These are phyloP conservation scores for Helichrysum umbraculigerum DNA, from an alignment of 129 eudicot genomes.

Conservation along the genomic window DNA sequence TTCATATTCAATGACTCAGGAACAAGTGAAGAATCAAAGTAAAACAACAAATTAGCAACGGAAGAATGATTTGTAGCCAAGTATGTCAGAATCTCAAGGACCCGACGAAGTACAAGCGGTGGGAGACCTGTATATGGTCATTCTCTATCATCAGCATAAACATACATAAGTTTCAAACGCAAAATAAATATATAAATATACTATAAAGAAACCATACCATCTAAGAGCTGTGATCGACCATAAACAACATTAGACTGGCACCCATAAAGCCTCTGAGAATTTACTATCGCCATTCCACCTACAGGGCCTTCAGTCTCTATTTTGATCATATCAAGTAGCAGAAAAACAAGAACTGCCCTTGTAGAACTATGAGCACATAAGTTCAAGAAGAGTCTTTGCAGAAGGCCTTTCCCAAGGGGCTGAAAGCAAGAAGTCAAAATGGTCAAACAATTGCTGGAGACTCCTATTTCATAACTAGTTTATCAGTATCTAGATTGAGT, in stretches of 20 bases:
- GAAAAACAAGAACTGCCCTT: conserved; percentile 67
- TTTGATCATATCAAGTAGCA: conserved; percentile 77
- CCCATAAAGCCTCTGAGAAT: conserved; percentile 88
- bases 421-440: conserved; percentile 36
- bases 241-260: conserved; percentile 89
- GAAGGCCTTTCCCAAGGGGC: conserved; percentile 97
- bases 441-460: conserved; percentile 17
- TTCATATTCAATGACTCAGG: conserved; percentile 49
- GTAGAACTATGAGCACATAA: conserved; percentile 81
- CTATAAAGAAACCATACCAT: conserved; percentile 44
- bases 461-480: not conserved
- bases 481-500: conserved; percentile 8
- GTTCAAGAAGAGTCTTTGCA: conserved; percentile 89
- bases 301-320: conserved; percentile 60
- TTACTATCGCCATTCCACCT: conserved; percentile 49
- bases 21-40: conserved; percentile 64
- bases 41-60: conserved; percentile 74
- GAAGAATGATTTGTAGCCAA: conserved; percentile 88
- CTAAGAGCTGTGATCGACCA: conserved; percentile 81
- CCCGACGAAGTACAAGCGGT: conserved; percentile 84
- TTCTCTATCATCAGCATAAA: conserved; percentile 10
- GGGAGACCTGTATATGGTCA: conserved; percentile 74
- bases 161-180: conserved; percentile 3
- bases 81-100: conserved; percentile 83
- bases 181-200: not conserved